phyloP scores from a whole-genome alignment of 495 filamentous ascomycete genomes.

The Sordaria brevicollis region DNA sequence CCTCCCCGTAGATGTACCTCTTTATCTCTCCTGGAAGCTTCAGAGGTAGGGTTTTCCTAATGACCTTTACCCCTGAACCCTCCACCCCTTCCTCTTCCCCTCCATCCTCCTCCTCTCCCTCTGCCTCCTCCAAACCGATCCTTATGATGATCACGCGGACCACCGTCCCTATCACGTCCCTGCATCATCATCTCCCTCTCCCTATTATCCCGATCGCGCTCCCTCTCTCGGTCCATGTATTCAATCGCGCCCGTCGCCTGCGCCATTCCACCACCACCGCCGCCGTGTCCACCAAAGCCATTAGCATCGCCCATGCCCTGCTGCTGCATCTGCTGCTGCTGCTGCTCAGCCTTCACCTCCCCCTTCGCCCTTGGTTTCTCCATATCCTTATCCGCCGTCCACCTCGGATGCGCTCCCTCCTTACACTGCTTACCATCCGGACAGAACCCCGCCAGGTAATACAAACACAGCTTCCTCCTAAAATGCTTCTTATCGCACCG shows the following conservation, averaged over 20 bases:
- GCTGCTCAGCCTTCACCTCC: constrained; percentile 43
- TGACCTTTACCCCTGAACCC: constrained; percentile 7
- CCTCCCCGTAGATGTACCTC: background rate
- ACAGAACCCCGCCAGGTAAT: constrained; percentile 90
- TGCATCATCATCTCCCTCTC: constrained; percentile 13
- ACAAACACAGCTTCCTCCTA: constrained; percentile 63
- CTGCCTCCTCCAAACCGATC: constrained; percentile 27
- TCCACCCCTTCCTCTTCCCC: constrained; percentile 14
- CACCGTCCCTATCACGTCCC: constrained; percentile 23
- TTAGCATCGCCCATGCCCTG: background rate
- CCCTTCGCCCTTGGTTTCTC: constrained; percentile 58
- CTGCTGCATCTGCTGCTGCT: constrained; percentile 28
- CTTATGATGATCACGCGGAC: constrained; percentile 16
- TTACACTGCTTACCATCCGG: constrained; percentile 71
- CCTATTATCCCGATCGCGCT: constrained; percentile 9
- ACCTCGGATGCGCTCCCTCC: constrained; percentile 71
- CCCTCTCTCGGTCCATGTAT: constrained; percentile 6
- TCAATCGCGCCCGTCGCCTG: background rate
- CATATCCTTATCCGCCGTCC: constrained; percentile 51
- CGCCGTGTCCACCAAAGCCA: background rate
- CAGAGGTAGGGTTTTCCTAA: background rate
- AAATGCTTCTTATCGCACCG: constrained; percentile 81
- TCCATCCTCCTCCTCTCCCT: constrained; percentile 24
- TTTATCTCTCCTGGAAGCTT: background rate
- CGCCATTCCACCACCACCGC: background rate